Conservation (phyloP, 2,329 filamentous ascomycete species). For the Neocatenulostroma microsporum region DNA sequence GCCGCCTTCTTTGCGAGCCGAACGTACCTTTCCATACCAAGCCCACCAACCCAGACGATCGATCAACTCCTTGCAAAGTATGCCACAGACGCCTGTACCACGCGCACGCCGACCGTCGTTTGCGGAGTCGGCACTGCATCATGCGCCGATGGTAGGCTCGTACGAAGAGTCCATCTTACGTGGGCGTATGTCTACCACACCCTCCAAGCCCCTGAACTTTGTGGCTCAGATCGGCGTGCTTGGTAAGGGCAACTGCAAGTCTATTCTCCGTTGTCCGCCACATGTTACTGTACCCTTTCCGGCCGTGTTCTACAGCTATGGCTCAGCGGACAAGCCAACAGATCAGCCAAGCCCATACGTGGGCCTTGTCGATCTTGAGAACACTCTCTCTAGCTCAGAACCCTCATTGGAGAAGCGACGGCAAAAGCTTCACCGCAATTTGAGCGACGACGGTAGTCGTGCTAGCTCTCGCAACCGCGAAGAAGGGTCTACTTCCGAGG, state of each 20-base stretch:
- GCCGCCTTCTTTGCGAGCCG: conserved; percentile 47
- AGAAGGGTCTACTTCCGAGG: conserved; percentile 19
- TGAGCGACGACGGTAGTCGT: conserved; percentile 23
- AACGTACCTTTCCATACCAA: conserved; percentile 59
- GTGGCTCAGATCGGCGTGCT: conserved; percentile 91
- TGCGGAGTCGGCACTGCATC: conserved; percentile 73
- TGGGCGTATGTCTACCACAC: conserved; percentile 92
- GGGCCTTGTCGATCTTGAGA: conserved; percentile 83
- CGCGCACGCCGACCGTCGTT: conserved; percentile 61
- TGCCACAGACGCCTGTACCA: conserved; percentile 39
- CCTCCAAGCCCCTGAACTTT: conserved; percentile 87
- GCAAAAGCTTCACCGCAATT: conserved; percentile 19
- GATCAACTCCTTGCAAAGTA: conserved; percentile 51
- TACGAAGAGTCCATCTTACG: conserved; percentile 95
- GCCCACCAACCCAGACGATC: conserved; percentile 72
- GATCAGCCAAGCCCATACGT: conserved; percentile 96
- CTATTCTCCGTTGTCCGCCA: conserved; percentile 73
- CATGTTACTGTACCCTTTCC: conserved; percentile 89
- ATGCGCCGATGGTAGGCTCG: conserved; percentile 93
- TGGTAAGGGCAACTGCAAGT: conserved; percentile 79
- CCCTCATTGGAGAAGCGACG: conserved; percentile 25
- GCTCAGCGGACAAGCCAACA: conserved; percentile 58
- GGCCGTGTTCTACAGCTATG: conserved; percentile 93
- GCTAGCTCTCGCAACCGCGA: conserved; percentile 20
- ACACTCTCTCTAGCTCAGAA: conserved; percentile 50